Evolutionary conservation across 2,329 filamentous ascomycete genomes (phyloP), one percentile per base, ranked within the genome.

Genomic region (Trematosphaeria pertusa): DNA sequence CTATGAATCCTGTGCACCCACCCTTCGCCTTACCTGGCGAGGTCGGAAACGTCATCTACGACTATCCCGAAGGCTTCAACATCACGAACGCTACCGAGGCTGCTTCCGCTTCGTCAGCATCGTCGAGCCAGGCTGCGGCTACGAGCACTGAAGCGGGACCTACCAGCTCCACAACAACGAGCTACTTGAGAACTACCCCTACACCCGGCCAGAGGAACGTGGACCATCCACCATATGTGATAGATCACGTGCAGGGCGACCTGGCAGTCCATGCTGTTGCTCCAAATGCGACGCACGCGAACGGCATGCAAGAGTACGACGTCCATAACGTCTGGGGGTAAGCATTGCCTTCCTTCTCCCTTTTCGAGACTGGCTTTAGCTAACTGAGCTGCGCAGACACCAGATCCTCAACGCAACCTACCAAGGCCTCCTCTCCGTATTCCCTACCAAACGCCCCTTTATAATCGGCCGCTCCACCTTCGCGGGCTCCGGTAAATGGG

Each of bases 391-490:
- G 9, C 7, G 12, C 61, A 89, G 89, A 0, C 81, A 88, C 60
- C 84, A 87, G 66, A 88, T 92, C 55, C 77, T 91, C 46, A 87
- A 88, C 49, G 87, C 88, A 8, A 94, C 90, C 0, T 90, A 91
- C 64, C 75, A 87, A 36, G 88, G 84, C 46, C 81, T 94, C 22
- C 74, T 86, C 3, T 68, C 77, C 2, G 77, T 89, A 14, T 83
- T 84, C 49, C 84, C 87, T 0, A 78, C 74, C 11, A 88, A 88
- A 67, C 84, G 91, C 0, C 91, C 91, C 0, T 89, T 95, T 72
- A 88, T 96, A 64, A 91, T 96, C 61, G 88, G 87, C 0, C 85
- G 91, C 12, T 89, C 87, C 30, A 94, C 89, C 1, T 94, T 93
- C 62, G 81, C 88, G 8, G 89, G 90, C 3, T 84, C 84, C 0